These are phyloP conservation scores for Trametes gibbosa DNA, from an alignment of 768 basidiomycete species.

Conservation along the genomic window DNA sequence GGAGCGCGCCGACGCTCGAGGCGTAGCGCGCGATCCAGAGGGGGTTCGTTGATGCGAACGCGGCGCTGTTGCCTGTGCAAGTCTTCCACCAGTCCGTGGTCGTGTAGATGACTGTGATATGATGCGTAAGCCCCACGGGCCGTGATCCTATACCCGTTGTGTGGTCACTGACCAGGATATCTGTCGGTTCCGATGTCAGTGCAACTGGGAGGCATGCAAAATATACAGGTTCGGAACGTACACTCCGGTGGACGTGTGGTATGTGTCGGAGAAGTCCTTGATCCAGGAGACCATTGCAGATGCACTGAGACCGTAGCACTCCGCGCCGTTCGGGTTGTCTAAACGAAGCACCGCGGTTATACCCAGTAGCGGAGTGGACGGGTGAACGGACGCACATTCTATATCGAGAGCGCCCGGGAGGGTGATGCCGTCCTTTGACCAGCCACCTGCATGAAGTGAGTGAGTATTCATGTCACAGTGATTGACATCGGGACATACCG, in stretches of 20 bases:
- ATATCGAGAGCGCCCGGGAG: conserved; percentile 66
- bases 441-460: conserved; percentile 39
- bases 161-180: conserved; percentile 36
- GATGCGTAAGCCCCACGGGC: too few relatives aligned
- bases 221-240: too few relatives aligned
- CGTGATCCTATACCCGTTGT: background rate
- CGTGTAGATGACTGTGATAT: conserved; percentile 58
- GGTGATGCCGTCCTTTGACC: conserved; percentile 54
- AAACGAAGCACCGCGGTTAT: background rate
- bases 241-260: conserved; percentile 46
- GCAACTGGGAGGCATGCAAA: too few relatives aligned
- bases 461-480: background rate
- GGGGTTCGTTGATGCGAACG: conserved; percentile 50
- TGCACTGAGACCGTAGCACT: conserved; percentile 53
- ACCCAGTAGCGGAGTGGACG: background rate
- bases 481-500: conserved; percentile 30
- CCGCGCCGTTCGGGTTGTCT: conserved; percentile 52
- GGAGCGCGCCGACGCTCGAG: conserved; percentile 49
- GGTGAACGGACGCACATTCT: conserved; percentile 43
- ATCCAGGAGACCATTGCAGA: conserved; percentile 65
- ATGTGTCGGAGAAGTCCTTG: conserved; percentile 58
- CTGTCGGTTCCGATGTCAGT: conserved; percentile 30
- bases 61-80: conserved; percentile 58
- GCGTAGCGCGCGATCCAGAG: conserved; percentile 60
- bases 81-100: conserved; percentile 67